Base-by-base conservation (phyloP, 148 eudicot species). In the Chenopodium suecicum region DNA sequence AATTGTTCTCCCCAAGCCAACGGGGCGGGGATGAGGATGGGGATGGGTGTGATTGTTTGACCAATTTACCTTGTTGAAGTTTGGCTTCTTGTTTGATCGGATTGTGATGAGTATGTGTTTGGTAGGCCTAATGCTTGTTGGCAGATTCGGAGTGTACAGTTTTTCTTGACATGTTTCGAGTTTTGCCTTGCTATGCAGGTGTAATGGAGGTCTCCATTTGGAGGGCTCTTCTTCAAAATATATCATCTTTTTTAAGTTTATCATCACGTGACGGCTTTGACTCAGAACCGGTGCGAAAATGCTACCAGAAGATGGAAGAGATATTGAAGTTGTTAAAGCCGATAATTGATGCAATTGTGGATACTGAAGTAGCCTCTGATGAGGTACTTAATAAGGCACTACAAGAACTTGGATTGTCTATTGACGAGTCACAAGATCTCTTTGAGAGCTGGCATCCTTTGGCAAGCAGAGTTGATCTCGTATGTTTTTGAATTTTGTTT, bases 391-490 rank as follows among this genome's bases (percentile, higher is more conserved):
- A 87, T 58, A 91, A 91, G 77, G 78, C 88, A 78, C 80, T 94
- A 68, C 87, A 89, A 47, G 89, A 87, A 81, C 89, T 94, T 54
- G 85, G 83, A 77, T 84, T 78, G 73, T 85, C 86, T 81, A 84
- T 92, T 71, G 91, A 86, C 58, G 99, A 94, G 78, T 83, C 92
- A 75, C 91, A 86, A 78, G 97, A 94, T 78, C 82, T 92, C 44
- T 86, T 92, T 82, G 94, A 90, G 81, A 90, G 78, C 85, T 93
- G 97, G 92, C 90, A 89, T 85, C 91, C 88, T 5, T 78, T 95
- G 86, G 86, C 89, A 84, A 94, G 98, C 90, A 91, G 92, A 93
- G 91, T 93, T 80, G 88, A 93, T 82, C 89, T 95, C 79, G 98
- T 92, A 91, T 37, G 98, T 88, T 70, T 78, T 73, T 22, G 34